Base-by-base conservation (phyloP, 2,329 filamentous ascomycete genomes). In the Clonostachys chloroleuca region DNA sequence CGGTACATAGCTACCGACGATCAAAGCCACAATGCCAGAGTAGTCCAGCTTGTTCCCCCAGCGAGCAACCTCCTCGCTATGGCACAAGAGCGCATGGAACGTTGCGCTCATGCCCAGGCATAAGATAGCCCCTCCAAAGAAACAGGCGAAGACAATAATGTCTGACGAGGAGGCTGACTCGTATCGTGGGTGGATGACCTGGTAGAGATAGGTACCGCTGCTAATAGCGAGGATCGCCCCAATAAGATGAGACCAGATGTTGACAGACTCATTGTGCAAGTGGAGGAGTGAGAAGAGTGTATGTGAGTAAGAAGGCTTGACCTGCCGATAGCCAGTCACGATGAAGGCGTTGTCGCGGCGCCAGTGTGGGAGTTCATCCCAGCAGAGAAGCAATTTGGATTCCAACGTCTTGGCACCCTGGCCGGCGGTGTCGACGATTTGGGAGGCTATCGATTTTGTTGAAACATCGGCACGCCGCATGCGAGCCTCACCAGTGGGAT, bases 1-100 rank as follows among this genome's bases (percentile, higher is more conserved):
- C 3, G 94, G 92, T 42, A 97, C 81, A 61, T 92, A 96, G 62
- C 87, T 92, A 7, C 94, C 94, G 55, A 92, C 88, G 49, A 97
- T 97, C 55, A 99, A 72, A 43, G 85, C 81, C 33, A 97, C 89
- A 56, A 99, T 99, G 7, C 94, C 94, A 6, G 92, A 81, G 63
- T 99, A 97, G 63, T 99, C 94, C 48, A 97, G 72, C 65, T 95
- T 89, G 64, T 97, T 97, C 12, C 92, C 92, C 73, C 90, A 88
- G 51, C 81, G 84, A 3, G 87, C 84, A 13, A 96, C 89, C 2
- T 69, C 67, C 36, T 83, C 80, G 16, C 88, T 94, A 65, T 99
- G 94, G 55, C 96, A 96, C 18, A 78, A 83, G 43, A 96, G 79
- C 3, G 88, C 80, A 63, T 99, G 94, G 62, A 84, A 99, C 4